Evolutionary conservation across 2,329 filamentous ascomycete species (phyloP).

Genomic region (Allantophomopsis lycopodina): DNA sequence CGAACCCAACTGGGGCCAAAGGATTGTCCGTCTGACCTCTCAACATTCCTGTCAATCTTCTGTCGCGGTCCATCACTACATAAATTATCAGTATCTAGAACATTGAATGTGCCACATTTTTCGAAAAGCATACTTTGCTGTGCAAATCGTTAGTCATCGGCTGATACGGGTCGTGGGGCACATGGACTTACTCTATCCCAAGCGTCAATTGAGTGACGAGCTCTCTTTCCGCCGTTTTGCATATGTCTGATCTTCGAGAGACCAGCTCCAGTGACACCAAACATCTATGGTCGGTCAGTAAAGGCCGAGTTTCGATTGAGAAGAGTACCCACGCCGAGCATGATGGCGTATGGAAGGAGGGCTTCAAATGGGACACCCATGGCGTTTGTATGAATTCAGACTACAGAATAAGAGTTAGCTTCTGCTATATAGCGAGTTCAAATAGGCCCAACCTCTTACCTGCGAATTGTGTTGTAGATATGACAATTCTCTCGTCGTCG

Average conservation of each 20-base stretch:
- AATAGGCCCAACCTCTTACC: too few species aligned
- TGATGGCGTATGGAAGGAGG: constrained; percentile 25
- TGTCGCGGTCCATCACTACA: constrained; percentile 26
- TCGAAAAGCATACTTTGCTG: constrained; percentile 19
- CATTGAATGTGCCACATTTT: neutral
- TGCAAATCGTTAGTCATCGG: constrained; percentile 9
- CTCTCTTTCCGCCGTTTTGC: constrained; percentile 24
- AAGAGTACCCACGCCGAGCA: constrained; percentile 20
- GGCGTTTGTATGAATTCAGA: constrained; percentile 5
- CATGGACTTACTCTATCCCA: constrained; percentile 23
- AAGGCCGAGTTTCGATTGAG: neutral
- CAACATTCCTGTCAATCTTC: constrained; percentile 23
- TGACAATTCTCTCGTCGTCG: too few species aligned
- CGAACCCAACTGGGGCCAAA: constrained; percentile 22
- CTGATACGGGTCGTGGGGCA: neutral
- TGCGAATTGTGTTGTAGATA: too few species aligned
- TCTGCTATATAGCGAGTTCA: too few species aligned
- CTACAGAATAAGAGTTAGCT: neutral
- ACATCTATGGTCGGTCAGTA: constrained; percentile 18
- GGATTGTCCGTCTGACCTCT: constrained; percentile 23
- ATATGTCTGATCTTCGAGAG: constrained; percentile 22
- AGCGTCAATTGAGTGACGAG: constrained; percentile 22
- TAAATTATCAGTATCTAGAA: constrained; percentile 5
- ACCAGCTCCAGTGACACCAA: constrained; percentile 23
- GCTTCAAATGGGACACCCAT: constrained; percentile 28